Evolutionary conservation across 2,329 filamentous ascomycete species (phyloP), one percentile per base, ranked within the genome.

Genomic region (Penicillium sclerotiorum): DNA sequence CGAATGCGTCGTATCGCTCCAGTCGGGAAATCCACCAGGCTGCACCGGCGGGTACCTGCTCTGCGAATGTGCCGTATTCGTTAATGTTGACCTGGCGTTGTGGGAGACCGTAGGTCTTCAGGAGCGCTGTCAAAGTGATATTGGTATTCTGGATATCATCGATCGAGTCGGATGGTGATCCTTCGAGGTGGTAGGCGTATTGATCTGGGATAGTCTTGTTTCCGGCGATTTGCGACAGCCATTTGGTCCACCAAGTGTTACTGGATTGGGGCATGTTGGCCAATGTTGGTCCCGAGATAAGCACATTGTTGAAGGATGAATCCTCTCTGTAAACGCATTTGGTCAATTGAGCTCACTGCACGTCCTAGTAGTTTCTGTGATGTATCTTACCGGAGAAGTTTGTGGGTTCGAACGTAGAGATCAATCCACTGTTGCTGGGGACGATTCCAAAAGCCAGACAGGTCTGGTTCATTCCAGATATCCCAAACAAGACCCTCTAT

Each of bases 401-500:
- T 62, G 50, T 73, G 64, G 4, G 72, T 73, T 22, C 71, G 63
- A 20, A 63, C 63, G 60, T 71, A 78, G 35, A 75, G 59, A 36
- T 75, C 59, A 8, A 78, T 49, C 44, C 65, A 79, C 49, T 78
- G 76, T 11, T 64, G 22, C 53, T 69, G 66, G 1, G 52, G 39
- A 3, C 73, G 62, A 7, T 47, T 49, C 63, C 71, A 72, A 68
- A 77, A 79, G 38, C 59, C 62, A 4, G 9, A 36, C 8, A 55
- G 49, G 46, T 81, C 78, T 0, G 79, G 76, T 61, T 82, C 79
- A 48, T 82, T 82, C 79, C 79, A 82, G 28, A 80, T 73, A 44
- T 82, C 80, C 8, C 77, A 62, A 0, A 77, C 66, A 0, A 81
- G 54, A 0, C 68, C 71, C 0, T 63, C 55, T 4, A 68, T 50